Evolutionary conservation across 2,329 filamentous ascomycete species (phyloP).

Genomic region (Spiromastix sp.): DNA sequence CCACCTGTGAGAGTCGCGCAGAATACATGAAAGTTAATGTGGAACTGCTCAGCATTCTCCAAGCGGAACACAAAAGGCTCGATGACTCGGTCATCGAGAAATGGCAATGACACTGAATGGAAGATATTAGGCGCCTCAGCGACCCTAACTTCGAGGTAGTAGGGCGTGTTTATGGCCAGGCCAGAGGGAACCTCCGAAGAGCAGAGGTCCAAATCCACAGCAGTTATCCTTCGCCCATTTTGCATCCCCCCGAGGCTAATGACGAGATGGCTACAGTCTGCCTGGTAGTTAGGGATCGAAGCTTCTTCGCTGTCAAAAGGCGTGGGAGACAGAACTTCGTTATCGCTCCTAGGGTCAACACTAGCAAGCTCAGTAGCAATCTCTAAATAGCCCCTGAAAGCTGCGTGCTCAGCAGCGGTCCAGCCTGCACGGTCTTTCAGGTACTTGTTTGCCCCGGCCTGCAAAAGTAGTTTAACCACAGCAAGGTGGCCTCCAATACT

Average conservation of each 20-base stretch:
- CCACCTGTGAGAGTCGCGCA: slow-evolving; percentile 1
- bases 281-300: background rate
- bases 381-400: slow-evolving; percentile 23
- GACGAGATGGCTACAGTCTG: slow-evolving; percentile 7
- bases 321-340: background rate
- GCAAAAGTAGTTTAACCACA: slow-evolving; percentile 18
- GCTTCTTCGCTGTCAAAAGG: background rate
- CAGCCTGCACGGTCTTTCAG: slow-evolving; percentile 21
- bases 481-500: slow-evolving; percentile 17
- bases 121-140: background rate
- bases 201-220: slow-evolving; percentile 7
- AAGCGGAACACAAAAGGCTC: slow-evolving; percentile 16
- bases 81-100: slow-evolving; percentile 16
- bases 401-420: slow-evolving; percentile 26
- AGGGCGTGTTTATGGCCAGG: slow-evolving; percentile 2
- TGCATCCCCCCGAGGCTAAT: slow-evolving; percentile 14
- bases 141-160: slow-evolving; percentile 9
- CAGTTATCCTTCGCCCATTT: slow-evolving; percentile 6
- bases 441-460: slow-evolving; percentile 16
- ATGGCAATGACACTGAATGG: slow-evolving; percentile 13
- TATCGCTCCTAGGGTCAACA: slow-evolving; percentile 1
- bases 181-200: background rate
- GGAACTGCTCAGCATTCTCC: slow-evolving; percentile 5
- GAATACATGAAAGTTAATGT: slow-evolving; percentile 16
- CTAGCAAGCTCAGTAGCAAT: slow-evolving; percentile 14